Conservation (phyloP, 192 early-diverging fungal genomes). For the Linnemannia zychae region DNA sequence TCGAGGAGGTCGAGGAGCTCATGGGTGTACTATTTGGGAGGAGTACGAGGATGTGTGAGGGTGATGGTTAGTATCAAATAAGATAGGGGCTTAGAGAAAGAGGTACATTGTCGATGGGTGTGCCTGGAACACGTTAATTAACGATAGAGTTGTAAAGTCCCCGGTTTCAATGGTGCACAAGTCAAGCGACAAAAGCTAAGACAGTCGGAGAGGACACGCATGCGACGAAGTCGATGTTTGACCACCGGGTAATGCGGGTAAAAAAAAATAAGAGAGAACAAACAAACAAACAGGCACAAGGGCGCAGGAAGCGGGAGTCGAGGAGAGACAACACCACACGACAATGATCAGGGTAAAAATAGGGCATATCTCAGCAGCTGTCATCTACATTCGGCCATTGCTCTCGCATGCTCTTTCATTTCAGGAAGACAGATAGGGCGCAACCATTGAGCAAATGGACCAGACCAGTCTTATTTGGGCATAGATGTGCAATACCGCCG, state of each 20-base stretch:
- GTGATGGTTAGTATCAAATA: neutral
- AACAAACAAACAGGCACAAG: neutral
- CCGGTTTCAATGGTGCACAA: slow-evolving; percentile 1
- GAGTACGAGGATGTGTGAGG: neutral
- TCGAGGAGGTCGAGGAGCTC: slow-evolving; percentile 67
- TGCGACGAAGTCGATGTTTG: neutral
- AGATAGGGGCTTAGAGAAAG: neutral
- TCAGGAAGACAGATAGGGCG: neutral
- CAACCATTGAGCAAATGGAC: neutral
- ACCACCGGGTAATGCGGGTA: no score
- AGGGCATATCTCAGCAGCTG: neutral
- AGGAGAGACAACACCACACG: neutral
- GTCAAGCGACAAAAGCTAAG: neutral
- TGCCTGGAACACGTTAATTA: neutral
- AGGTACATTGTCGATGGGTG: neutral
- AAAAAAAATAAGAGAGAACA: neutral
- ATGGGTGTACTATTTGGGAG: slow-evolving; percentile 59
- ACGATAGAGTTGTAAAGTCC: neutral
- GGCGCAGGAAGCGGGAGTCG: neutral
- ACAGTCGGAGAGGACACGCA: neutral
- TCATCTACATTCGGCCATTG: neutral
- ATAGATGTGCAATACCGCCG: neutral
- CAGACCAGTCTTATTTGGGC: neutral
- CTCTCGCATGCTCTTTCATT: neutral
- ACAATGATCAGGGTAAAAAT: neutral